These are phyloP conservation scores for Zymoseptoria ardabiliae DNA, from an alignment of 2,329 filamentous ascomycete genomes.

Conservation along the genomic window DNA sequence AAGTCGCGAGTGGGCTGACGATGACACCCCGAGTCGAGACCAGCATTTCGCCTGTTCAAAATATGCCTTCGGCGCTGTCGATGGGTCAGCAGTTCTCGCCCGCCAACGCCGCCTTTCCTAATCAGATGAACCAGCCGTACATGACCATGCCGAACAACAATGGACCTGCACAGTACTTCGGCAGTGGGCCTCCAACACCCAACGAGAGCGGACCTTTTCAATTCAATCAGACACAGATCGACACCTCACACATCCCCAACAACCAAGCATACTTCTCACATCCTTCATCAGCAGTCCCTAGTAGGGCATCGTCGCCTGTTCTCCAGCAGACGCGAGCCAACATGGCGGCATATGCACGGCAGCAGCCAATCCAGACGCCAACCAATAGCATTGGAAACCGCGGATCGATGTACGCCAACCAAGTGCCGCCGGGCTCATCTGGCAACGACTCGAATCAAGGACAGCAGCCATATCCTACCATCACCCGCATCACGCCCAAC, in stretches of 20 bases:
- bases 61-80: constrained; percentile 24
- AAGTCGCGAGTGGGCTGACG: constrained; percentile 64
- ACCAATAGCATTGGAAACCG: constrained; percentile 17
- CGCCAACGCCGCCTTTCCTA: constrained; percentile 31
- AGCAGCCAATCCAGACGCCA: constrained; percentile 24
- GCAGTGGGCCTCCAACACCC: constrained; percentile 27
- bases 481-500: constrained; percentile 57
- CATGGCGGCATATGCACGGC: constrained; percentile 27
- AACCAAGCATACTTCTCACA: constrained; percentile 27
- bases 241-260: constrained; percentile 18
- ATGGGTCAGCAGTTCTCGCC: constrained; percentile 34
- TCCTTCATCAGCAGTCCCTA: constrained; percentile 39
- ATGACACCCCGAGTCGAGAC: constrained; percentile 74
- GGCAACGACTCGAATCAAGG: constrained; percentile 8
- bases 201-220: constrained; percentile 21
- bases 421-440: constrained; percentile 10
- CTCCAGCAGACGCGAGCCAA: constrained; percentile 28
- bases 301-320: constrained; percentile 68
- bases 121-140: constrained; percentile 19
- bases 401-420: constrained; percentile 11
- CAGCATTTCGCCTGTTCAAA: constrained; percentile 24
- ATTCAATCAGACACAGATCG: constrained; percentile 20
- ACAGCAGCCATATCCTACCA: constrained; percentile 4
- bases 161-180: constrained; percentile 22
- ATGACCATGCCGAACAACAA: constrained; percentile 29